Evolutionary conservation across 768 basidiomycete genomes (phyloP).

Genomic region (Fomitopsis serialis): DNA sequence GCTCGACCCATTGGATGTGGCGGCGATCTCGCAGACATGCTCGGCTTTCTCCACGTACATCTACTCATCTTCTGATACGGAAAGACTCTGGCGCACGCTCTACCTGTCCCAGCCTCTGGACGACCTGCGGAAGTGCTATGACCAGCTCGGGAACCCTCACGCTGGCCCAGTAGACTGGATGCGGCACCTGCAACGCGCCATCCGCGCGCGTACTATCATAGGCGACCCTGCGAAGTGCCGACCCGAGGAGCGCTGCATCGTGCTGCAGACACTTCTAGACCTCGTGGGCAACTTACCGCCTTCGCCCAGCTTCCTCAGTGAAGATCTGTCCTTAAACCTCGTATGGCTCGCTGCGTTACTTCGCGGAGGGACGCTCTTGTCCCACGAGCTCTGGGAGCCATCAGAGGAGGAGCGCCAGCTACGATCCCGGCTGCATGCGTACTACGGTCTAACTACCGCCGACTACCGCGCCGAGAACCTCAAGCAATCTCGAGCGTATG

Average conservation of each 20-base stretch:
- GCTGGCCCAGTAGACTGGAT: slow-evolving; percentile 38
- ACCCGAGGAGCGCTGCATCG: slow-evolving; percentile 35
- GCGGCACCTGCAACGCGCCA: slow-evolving; percentile 44
- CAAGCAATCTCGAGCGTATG: slow-evolving; percentile 43
- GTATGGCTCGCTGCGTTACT: slow-evolving; percentile 45
- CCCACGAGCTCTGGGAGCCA: slow-evolving; percentile 18
- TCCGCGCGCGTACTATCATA: slow-evolving; percentile 49
- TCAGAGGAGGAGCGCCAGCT: slow-evolving; percentile 38
- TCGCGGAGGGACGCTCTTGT: slow-evolving; percentile 39
- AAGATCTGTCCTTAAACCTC: slow-evolving; percentile 42
- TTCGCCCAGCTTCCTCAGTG: slow-evolving; percentile 17
- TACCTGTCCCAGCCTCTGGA: slow-evolving; percentile 63
- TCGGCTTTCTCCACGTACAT: slow-evolving; percentile 36
- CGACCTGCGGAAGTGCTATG: slow-evolving; percentile 50
- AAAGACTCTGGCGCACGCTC: slow-evolving; percentile 55
- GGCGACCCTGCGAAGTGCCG: slow-evolving; percentile 27
- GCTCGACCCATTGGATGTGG: slow-evolving; percentile 59
- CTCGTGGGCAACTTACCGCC: slow-evolving; percentile 41
- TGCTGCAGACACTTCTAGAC: slow-evolving; percentile 47
- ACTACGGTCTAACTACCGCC: slow-evolving; percentile 46
- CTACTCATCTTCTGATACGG: slow-evolving; percentile 37
- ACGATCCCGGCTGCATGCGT: slow-evolving; percentile 47
- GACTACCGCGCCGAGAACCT: slow-evolving; percentile 33
- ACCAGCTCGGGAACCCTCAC: slow-evolving; percentile 24
- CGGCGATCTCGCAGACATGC: slow-evolving; percentile 48